Base-by-base conservation (phyloP, 805 yeast genomes). In the Yamadazyma endophytica region DNA sequence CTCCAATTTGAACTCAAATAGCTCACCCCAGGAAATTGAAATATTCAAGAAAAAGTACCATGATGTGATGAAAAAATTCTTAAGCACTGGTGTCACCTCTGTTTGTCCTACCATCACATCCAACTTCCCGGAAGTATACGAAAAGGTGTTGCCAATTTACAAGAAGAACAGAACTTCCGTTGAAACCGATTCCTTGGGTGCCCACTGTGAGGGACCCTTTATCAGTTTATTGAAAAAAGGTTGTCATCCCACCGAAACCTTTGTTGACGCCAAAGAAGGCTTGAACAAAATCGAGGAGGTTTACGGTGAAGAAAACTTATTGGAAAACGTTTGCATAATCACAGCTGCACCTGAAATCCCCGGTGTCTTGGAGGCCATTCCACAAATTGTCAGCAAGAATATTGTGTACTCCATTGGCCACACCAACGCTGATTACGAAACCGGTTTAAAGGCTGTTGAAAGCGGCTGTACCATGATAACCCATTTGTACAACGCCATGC, bases 401-500 rank as follows among this genome's bases (percentile, higher is more conserved):
- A 49, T 69, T 21, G 54, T 58, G 13, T 62, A 65, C 27, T 64
- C 75, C 12, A 56, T 71, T 32, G 77, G 77, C 24, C 77, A 71
- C 49, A 64, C 75, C 9, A 56, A 47, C 44, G 58, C 75, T 22
- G 62, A 55, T 39, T 56, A 59, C 40, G 43, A 46, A 18, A 61
- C 64, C 14, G 64, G 61, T 9, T 36, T 64, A 14, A 51, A 60
- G 31, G 80, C 80, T 0, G 54, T 75, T 21, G 49, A 55, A 14
- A 43, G 56, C n/a, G 81, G 81, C 15, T 77, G 78, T 11, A 45
- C 68, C n/a, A 74, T 75, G 79, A 58, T 75, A 34, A 75, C 82
- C 3, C 82, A 75, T 45, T 58, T 75, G 31, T 75, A 70, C 52
- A 75, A 75, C 43, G 82, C 82, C 42, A 75, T 75, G 82, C 77